Evolutionary conservation across 768 basidiomycete species (phyloP).

Genomic region (button mushroom (Agaricus bisporus)): DNA sequence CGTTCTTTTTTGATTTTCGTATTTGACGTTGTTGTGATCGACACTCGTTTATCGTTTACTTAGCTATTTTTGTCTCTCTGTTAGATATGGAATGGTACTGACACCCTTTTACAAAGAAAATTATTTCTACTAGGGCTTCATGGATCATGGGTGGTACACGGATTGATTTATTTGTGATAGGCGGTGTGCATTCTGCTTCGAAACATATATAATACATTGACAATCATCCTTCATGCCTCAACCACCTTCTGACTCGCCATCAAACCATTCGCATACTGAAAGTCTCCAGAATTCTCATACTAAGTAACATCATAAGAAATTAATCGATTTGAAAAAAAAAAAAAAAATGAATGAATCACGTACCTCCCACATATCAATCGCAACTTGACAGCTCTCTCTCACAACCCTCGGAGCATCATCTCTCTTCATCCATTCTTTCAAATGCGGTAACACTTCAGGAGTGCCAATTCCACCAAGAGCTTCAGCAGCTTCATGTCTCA

Average conservation of each 20-base stretch:
- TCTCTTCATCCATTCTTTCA: constrained; percentile 78
- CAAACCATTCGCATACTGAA: constrained; percentile 55
- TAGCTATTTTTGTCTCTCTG: too few relatives aligned
- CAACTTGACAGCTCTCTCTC: constrained; percentile 92
- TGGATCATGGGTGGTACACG: too few relatives aligned
- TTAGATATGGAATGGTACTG: too few relatives aligned
- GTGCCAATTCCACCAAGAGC: constrained; percentile 97
- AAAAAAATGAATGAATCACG: constrained; percentile 14
- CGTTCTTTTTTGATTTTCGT: background rate
- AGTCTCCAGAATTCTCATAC: constrained; percentile 79
- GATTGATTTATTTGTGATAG: too few relatives aligned
- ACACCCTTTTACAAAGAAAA: too few relatives aligned
- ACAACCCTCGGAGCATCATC: constrained; percentile 85
- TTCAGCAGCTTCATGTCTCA: constrained; percentile 97
- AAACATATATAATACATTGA: background rate
- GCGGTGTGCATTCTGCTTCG: too few relatives aligned
- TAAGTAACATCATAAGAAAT: constrained; percentile 20
- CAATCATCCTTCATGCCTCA: background rate
- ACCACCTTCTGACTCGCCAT: background rate
- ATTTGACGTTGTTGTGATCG: background rate
- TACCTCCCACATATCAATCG: constrained; percentile 97
- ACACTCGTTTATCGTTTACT: too few relatives aligned
- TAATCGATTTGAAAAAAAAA: background rate
- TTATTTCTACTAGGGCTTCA: too few relatives aligned
- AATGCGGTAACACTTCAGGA: constrained; percentile 81